phyloP scores from a whole-genome alignment of 768 basidiomycete species.

The Tulasnella sp. region DNA sequence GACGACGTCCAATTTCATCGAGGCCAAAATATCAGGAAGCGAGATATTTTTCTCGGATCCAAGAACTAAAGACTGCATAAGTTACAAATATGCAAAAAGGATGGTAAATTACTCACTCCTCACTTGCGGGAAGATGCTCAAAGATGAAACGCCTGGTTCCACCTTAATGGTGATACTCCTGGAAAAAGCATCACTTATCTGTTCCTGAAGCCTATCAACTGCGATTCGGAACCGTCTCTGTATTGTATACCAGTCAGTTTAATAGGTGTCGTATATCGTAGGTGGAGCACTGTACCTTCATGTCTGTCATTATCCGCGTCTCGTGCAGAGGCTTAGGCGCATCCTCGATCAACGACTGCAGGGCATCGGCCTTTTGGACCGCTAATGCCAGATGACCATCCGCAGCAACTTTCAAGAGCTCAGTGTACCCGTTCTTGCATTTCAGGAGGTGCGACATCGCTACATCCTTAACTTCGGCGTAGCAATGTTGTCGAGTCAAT shows the following conservation, averaged over 20 bases:
- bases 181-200: slow-evolving; percentile 15
- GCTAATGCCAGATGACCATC: slow-evolving; percentile 56
- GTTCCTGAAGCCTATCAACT: slow-evolving; percentile 17
- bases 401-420: slow-evolving; percentile 37
- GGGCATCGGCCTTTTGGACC: slow-evolving; percentile 32
- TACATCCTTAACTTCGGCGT: slow-evolving; percentile 41
- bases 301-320: slow-evolving; percentile 31
- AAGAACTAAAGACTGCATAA: too few relatives aligned
- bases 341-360: slow-evolving; percentile 36
- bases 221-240: slow-evolving; percentile 12
- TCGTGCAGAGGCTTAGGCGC: slow-evolving; percentile 42
- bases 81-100: neutral
- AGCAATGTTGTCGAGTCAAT: slow-evolving; percentile 49
- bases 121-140: neutral
- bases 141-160: neutral
- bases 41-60: neutral
- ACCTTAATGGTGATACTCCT: neutral
- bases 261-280: neutral
- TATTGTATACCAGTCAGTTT: neutral
- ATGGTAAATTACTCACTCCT: neutral
- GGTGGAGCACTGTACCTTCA: slow-evolving; percentile 9
- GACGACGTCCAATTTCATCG: slow-evolving; percentile 14
- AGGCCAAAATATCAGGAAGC: slow-evolving; percentile 5
- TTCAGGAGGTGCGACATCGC: slow-evolving; percentile 44
- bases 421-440: slow-evolving; percentile 39